Evolutionary conservation across 345 rosid genomes (phyloP).

Genomic region (Bretschneidera sinensis): DNA sequence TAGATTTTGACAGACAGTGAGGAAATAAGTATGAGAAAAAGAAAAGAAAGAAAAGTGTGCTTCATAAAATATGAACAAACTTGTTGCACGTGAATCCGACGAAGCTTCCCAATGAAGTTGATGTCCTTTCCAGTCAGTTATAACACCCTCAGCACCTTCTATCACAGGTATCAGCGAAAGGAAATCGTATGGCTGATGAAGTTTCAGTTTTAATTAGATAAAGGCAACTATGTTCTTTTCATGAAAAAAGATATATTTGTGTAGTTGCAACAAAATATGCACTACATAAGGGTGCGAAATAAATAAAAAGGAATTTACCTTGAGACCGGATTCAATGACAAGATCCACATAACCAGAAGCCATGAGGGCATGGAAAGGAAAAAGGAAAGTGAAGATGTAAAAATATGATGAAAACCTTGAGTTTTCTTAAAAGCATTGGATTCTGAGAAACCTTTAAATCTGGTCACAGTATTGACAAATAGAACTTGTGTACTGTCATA

Average conservation of each 20-base stretch:
- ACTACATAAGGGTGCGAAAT: background rate
- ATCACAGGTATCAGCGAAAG: slow-evolving; percentile 90
- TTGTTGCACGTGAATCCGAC: slow-evolving; percentile 45
- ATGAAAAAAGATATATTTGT: background rate
- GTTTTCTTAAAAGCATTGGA: background rate
- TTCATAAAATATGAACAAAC: slow-evolving; percentile 29
- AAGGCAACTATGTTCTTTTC: background rate
- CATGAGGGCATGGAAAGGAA: slow-evolving; percentile 49
- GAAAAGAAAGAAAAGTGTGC: background rate
- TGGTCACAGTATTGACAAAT: background rate
- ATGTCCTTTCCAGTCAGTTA: slow-evolving; percentile 85
- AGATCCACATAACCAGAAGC: slow-evolving; percentile 97
- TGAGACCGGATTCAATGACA: slow-evolving; percentile 85
- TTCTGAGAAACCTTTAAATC: too few relatives aligned
- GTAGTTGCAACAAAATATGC: background rate
- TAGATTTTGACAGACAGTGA: background rate
- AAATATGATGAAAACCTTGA: background rate
- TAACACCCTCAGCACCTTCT: slow-evolving; percentile 83
- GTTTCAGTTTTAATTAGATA: background rate
- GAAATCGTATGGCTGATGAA: slow-evolving; percentile 78
- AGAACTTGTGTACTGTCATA: too few relatives aligned
- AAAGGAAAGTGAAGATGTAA: background rate
- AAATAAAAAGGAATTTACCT: slow-evolving; percentile 39
- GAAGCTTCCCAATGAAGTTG: slow-evolving; percentile 76
- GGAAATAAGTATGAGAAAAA: background rate